These are phyloP conservation scores for Rhodosporidiobolus odoratus DNA, from an alignment of 768 basidiomycete species.

Conservation along the genomic window DNA sequence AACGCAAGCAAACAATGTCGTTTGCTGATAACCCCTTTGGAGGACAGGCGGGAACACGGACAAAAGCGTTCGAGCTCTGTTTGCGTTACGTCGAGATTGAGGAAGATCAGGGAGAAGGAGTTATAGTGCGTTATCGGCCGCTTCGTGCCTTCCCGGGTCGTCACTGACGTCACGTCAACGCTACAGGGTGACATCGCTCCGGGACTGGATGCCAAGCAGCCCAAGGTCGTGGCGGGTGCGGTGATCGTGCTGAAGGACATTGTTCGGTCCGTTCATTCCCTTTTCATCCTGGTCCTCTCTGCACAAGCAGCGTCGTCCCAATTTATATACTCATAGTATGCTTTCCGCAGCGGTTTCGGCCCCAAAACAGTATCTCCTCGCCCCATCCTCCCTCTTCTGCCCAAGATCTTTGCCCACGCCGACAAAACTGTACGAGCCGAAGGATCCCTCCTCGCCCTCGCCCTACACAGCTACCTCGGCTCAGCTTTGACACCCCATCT, in stretches of 20 bases:
- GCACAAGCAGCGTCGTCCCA: not conserved
- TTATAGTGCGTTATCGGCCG: conserved; percentile 64
- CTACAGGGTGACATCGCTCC: conserved; percentile 69
- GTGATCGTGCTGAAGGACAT: conserved; percentile 75
- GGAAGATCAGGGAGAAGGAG: conserved; percentile 69
- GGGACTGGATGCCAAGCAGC: conserved; percentile 85
- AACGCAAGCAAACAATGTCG: not conserved
- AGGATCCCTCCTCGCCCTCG: conserved; percentile 68
- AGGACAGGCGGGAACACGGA: conserved; percentile 84
- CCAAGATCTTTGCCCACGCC: conserved; percentile 88
- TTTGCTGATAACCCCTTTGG: conserved; percentile 18
- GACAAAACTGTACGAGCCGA: conserved; percentile 95
- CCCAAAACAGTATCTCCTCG: conserved; percentile 65
- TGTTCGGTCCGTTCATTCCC: too few species aligned
- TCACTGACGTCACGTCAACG: not conserved
- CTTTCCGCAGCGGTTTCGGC: conserved; percentile 65
- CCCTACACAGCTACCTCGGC: conserved; percentile 81
- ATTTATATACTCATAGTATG: not conserved
- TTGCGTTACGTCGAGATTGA: conserved; percentile 90
- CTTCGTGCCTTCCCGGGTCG: not conserved
- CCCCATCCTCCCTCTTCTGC: conserved; percentile 74
- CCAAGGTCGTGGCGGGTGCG: conserved; percentile 79
- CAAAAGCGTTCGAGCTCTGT: conserved; percentile 74
- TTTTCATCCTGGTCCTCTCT: conserved; percentile 44
- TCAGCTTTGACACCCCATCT: conserved; percentile 75